Percentiles rank a stretch among this genome's conserved stretches.
Evolutionary conservation across 306 rosid species (phyloP).

Genomic region (Vigna trinervia): DNA sequence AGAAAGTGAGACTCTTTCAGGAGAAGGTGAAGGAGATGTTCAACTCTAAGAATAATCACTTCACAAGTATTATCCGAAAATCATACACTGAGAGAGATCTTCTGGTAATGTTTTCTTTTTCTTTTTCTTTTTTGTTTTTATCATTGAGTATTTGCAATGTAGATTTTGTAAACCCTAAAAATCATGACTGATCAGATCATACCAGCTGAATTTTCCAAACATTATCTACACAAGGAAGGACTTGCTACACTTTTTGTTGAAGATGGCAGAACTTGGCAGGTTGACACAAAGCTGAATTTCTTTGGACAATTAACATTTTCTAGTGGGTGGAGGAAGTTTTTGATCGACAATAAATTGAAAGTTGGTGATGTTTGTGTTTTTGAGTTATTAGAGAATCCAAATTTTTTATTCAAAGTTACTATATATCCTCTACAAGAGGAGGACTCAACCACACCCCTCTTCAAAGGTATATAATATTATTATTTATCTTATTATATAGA

Average conservation of each 20-base stretch:
- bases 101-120: constrained; percentile 29
- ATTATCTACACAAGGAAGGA: background rate
- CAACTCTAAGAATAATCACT: background rate
- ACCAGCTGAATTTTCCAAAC: constrained; percentile 12
- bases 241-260: constrained; percentile 3
- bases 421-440: background rate
- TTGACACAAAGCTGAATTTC: background rate
- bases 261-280: constrained; percentile 14
- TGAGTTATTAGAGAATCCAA: background rate
- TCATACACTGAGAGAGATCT: constrained; percentile 25
- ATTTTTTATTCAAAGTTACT: constrained; percentile 33
- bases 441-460: background rate
- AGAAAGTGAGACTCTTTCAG: background rate
- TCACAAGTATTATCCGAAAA: background rate
- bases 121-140: background rate
- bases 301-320: background rate
- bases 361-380: constrained; percentile 41
- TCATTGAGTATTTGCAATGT: background rate
- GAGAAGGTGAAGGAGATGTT: constrained; percentile 7
- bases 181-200: background rate
- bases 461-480: background rate
- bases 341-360: background rate
- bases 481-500: no score
- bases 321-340: constrained; percentile 36
- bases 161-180: background rate